Evolutionary conservation across 1,284 basidiomycete genomes (phyloP), one percentile per base, ranked within the genome.

Genomic region (Irpex rosettiformis): DNA sequence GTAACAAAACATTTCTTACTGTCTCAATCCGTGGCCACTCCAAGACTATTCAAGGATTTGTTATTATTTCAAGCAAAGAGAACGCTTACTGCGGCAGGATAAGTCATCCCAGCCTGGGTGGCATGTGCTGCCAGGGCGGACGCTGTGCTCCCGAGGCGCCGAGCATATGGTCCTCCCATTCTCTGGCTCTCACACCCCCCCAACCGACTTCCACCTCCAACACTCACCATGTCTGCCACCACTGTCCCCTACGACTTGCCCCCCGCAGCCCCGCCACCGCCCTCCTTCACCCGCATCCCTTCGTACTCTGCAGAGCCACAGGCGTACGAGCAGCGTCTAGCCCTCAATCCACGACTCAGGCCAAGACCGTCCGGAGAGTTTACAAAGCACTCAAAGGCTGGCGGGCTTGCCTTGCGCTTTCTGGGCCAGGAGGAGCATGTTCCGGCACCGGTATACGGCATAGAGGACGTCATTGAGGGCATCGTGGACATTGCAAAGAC

Each of bases 311-410:
- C 69, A 18, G 81, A 84, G 63, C 85, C 85, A 0, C 77, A 77
- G 28, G 67, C 75, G 22, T 69, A 79, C 58, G 86, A 89, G 67
- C 80, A 78, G 58, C 79, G 80, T 7, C 69, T 84, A 28, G 77
- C 77, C n/a, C 77, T 78, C 37, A 76, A 77, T 28, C 64, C 73
- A 40, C 21, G 24, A 25, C 72, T 64, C 10, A 53, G 58, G 6
- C 49, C 56, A 42, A 61, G 72, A 11, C 70, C 80, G 28, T 75
- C 76, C 8, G 79, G 79, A 7, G 77, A 77, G 57, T 87, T 86
- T 64, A 74, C 84, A 55, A 90, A 89, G 69, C 79, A 82, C 59
- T 81, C 82, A 4, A 85, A 78, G 66, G 77, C 72, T 53, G 82
- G 85, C 3, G 77, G 76, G 33, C 69, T 81, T 30, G 75, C 74